Conservation (phyloP, 2,329 filamentous ascomycete species). For the Fusarium phyllophilum region DNA sequence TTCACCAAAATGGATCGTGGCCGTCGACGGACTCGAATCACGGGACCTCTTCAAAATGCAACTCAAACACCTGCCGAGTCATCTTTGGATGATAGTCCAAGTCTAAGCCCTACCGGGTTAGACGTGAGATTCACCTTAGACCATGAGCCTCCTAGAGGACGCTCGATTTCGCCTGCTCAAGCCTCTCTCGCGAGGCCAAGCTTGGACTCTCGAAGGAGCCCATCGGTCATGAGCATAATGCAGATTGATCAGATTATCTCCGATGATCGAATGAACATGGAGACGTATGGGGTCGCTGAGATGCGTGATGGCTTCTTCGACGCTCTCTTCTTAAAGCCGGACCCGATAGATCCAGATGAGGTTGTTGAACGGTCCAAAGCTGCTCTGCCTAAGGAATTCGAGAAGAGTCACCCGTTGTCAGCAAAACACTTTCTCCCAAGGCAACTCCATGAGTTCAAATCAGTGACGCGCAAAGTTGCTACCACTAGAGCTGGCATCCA, state of each 20-base stretch:
- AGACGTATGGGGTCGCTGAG: constrained; percentile 57
- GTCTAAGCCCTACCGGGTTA: constrained; percentile 40
- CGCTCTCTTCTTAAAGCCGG: constrained; percentile 57
- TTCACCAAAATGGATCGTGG: constrained; percentile 9
- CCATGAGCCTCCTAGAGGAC: neutral
- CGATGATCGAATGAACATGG: constrained; percentile 49
- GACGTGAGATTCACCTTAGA: constrained; percentile 8
- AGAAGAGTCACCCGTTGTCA: constrained; percentile 59
- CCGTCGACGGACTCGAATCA: constrained; percentile 9
- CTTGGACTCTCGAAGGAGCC: constrained; percentile 43
- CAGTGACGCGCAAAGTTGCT: constrained; percentile 52
- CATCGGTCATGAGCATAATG: constrained; percentile 44
- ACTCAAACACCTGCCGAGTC: constrained; percentile 13
- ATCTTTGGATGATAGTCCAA: constrained; percentile 17
- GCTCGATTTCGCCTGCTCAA: constrained; percentile 18
- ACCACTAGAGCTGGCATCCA: constrained; percentile 63
- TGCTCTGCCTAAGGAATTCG: constrained; percentile 59
- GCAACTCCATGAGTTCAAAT: constrained; percentile 57
- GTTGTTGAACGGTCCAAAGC: constrained; percentile 54
- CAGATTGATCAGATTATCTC: constrained; percentile 50
- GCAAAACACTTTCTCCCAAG: constrained; percentile 57
- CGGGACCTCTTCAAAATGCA: constrained; percentile 2
- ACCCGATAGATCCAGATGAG: constrained; percentile 51
- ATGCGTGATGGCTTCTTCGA: constrained; percentile 60
- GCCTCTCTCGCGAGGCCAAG: constrained; percentile 31